These are phyloP conservation scores for Casuarina equisetifolia DNA, from an alignment of 306 rosid species.

Conservation along the genomic window DNA sequence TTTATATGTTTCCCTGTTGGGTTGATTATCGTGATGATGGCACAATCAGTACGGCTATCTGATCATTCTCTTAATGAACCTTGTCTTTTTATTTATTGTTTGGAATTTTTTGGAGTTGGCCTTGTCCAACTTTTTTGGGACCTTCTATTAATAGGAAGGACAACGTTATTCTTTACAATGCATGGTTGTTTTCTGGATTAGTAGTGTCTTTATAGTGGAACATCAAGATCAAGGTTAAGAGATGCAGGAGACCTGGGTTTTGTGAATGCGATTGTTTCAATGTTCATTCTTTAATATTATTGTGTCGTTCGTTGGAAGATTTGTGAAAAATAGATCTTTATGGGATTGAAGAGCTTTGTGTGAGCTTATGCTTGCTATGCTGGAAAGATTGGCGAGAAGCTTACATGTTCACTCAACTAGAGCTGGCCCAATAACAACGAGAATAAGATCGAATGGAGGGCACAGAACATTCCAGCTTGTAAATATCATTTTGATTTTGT, in stretches of 20 bases:
- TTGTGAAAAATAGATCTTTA: not conserved
- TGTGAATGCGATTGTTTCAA: not conserved
- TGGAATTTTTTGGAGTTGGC: not conserved
- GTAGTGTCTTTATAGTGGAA: not conserved
- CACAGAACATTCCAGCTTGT: not conserved
- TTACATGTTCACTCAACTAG: not conserved
- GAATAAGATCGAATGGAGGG: not conserved
- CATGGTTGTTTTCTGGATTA: too few species aligned
- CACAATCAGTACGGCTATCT: not conserved
- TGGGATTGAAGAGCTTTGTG: not conserved
- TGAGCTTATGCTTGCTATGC: too few species aligned
- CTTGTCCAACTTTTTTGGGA: not conserved
- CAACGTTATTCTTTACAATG: not conserved
- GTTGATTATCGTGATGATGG: slow-evolving; percentile 55
- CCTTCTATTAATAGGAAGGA: not conserved
- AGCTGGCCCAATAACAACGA: not conserved
- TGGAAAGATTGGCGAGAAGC: not conserved
- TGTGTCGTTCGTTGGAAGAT: not conserved
- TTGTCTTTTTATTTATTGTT: not conserved
- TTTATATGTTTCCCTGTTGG: slow-evolving; percentile 52
- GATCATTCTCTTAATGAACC: not conserved
- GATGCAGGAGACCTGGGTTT: not conserved
- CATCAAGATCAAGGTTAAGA: too few species aligned
- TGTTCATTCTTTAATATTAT: too few species aligned
- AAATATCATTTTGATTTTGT: not conserved